A percentile compares a stretch with the other conserved stretches of the same genome.
phyloP scores from a whole-genome alignment of 768 basidiomycete genomes.

The Porpolomopsis calyptriformis region DNA sequence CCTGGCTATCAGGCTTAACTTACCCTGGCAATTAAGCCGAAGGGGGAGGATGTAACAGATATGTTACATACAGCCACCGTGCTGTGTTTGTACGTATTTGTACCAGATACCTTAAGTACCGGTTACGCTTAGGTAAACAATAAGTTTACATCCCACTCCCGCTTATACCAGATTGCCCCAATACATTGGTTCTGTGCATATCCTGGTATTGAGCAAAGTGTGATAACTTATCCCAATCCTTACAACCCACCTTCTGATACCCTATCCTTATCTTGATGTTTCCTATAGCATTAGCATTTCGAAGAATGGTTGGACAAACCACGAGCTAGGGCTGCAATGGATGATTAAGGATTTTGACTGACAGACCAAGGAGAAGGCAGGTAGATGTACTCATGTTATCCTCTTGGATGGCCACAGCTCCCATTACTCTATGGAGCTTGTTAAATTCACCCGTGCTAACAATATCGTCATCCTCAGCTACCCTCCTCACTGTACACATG shows the following conservation, averaged over 20 bases:
- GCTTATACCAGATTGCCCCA: too few relatives aligned
- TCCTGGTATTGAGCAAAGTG: too few relatives aligned
- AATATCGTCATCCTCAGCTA: slow-evolving; percentile 31
- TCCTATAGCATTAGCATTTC: slow-evolving; percentile 16
- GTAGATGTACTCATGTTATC: slow-evolving; percentile 20
- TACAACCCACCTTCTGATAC: slow-evolving; percentile 10
- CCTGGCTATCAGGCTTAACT: too few relatives aligned
- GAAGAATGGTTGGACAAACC: slow-evolving; percentile 25
- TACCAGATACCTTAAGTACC: too few relatives aligned
- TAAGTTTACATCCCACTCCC: too few relatives aligned
- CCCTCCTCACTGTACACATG: slow-evolving; percentile 31
- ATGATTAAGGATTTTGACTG: slow-evolving; percentile 24
- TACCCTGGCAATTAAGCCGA: too few relatives aligned
- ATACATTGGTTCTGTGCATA: too few relatives aligned
- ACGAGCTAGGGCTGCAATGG: slow-evolving; percentile 19
- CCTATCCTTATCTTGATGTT: background rate
- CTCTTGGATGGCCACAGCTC: slow-evolving; percentile 34
- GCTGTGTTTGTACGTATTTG: too few relatives aligned
- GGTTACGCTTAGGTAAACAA: too few relatives aligned
- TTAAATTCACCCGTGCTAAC: slow-evolving; percentile 23
- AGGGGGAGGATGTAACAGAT: too few relatives aligned
- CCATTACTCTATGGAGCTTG: slow-evolving; percentile 24
- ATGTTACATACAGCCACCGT: too few relatives aligned
- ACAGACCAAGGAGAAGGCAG: slow-evolving; percentile 26
- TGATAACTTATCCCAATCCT: slow-evolving; percentile 26